Base-by-base conservation (phyloP, 106 monocot species). In the Allium fistulosum region DNA sequence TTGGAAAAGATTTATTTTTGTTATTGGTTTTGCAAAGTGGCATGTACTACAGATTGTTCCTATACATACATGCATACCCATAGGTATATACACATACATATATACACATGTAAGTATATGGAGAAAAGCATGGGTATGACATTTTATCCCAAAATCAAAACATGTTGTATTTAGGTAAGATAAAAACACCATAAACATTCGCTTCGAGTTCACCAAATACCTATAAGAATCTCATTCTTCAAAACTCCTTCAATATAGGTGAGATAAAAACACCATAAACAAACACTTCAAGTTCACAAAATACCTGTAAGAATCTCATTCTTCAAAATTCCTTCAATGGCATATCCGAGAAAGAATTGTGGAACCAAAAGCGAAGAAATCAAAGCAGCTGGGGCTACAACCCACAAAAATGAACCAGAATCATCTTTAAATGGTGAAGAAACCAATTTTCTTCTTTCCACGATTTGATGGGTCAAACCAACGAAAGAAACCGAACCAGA, bases 311-410 rank as follows among this genome's bases (percentile, higher is more conserved):
- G 74, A 16, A 84, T 72, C 56, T 77, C 82, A 74, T 88, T 72
- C 59, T 57, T 61, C 9, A 88, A 4, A 61, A 77, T 17, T 8
- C 28, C 73, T 72, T 83, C 90, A 26, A 86, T 66, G 13, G 55
- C 55, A 68, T 63, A 65, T 1, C 80, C 69, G 26, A 90, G 45
- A 49, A 86, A 80, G 26, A 90, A 68, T 28, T 90, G 86, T 1
- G 90, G 90, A 17, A 90, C 66, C 58, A 90, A 14, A 14, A 86
- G 72, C 9, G 90, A 86, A 1, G 80, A 78, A 17, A 90, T 73
- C 75, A 90, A 71, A 1, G 83, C 83, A 8, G 81, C 22, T 15
- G 90, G 90, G 10, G 73, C 90, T 9, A 76, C 17, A 4, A 83
- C 45, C 90, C 89, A 90, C 7, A 82, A 10, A 9, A 80, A 26